Evolutionary conservation across 2,329 filamentous ascomycete genomes (phyloP).

Genomic region (Pseudocercospora musae): DNA sequence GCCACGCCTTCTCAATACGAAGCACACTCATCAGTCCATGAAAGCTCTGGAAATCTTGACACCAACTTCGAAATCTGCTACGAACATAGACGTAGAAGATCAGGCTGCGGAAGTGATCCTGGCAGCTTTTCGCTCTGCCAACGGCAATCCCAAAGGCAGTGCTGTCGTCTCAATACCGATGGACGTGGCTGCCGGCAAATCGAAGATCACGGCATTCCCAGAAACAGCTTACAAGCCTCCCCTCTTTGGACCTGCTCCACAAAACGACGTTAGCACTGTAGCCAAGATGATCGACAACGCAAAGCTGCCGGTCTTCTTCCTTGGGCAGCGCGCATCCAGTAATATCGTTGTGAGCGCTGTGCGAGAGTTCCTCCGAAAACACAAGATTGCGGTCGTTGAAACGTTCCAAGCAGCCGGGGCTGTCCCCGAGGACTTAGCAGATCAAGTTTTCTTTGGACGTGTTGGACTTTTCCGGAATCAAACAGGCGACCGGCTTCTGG

Average conservation of each 20-base stretch:
- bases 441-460: constrained; percentile 47
- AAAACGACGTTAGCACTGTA: constrained; percentile 34
- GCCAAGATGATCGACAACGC: constrained; percentile 35
- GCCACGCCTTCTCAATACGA: constrained; percentile 43
- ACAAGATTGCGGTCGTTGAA: constrained; percentile 48
- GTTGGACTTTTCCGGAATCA: constrained; percentile 51
- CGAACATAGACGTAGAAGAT: constrained; percentile 46
- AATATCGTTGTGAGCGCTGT: constrained; percentile 42
- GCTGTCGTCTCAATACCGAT: constrained; percentile 46
- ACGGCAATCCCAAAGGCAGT: constrained; percentile 43
- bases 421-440: constrained; percentile 42
- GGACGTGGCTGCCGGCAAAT: constrained; percentile 43
- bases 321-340: constrained; percentile 45
- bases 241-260: constrained; percentile 40
- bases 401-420: constrained; percentile 52
- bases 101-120: constrained; percentile 49
- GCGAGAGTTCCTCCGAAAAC: constrained; percentile 41
- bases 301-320: constrained; percentile 44
- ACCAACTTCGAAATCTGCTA: constrained; percentile 45
- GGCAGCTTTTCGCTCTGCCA: constrained; percentile 45
- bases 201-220: constrained; percentile 41
- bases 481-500: constrained; percentile 46
- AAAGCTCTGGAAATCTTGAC: constrained; percentile 44
- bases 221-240: constrained; percentile 41
- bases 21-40: constrained; percentile 50